Percentiles rank a stretch among this genome's conserved stretches.
phyloP scores from a whole-genome alignment of 2,329 filamentous ascomycete genomes.

The Colletotrichum aenigma region DNA sequence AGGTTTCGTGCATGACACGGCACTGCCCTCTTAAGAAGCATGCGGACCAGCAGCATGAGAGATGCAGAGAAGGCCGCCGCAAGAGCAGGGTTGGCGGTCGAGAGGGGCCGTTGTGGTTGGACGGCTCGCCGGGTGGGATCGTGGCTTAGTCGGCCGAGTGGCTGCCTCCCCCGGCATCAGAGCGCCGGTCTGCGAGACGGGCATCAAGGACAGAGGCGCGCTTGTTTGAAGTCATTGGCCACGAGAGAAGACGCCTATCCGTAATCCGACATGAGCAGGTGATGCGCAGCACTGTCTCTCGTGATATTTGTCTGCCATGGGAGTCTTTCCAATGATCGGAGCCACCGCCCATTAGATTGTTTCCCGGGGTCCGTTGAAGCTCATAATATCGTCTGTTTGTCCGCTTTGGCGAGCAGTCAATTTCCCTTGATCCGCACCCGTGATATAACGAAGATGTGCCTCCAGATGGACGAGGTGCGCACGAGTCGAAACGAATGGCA shows the following conservation, averaged over 20 bases:
- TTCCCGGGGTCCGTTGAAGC: background rate
- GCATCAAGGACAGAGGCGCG: background rate
- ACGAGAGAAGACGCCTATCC: background rate
- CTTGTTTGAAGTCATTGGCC: background rate
- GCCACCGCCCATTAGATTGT: background rate
- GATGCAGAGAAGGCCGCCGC: background rate
- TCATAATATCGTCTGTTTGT: background rate
- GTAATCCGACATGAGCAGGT: background rate
- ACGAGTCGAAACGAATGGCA: background rate
- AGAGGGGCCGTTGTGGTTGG: background rate
- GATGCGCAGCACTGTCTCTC: background rate
- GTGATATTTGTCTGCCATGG: background rate
- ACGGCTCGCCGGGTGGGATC: background rate
- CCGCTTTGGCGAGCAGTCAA: background rate
- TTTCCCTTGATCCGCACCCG: background rate
- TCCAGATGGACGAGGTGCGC: background rate
- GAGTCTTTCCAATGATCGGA: background rate
- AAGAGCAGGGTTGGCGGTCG: background rate
- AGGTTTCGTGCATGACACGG: slow-evolving; percentile 18
- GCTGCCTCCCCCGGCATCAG: slow-evolving; percentile 2
- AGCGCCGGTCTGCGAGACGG: background rate
- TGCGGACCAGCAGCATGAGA: background rate
- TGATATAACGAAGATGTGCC: background rate
- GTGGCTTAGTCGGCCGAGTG: slow-evolving; percentile 17
- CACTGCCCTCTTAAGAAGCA: slow-evolving; percentile 7